Evolutionary conservation across 495 filamentous ascomycete species (phyloP), one percentile per base, ranked within the genome.

Genomic region (Penicillium robsamsonii): DNA sequence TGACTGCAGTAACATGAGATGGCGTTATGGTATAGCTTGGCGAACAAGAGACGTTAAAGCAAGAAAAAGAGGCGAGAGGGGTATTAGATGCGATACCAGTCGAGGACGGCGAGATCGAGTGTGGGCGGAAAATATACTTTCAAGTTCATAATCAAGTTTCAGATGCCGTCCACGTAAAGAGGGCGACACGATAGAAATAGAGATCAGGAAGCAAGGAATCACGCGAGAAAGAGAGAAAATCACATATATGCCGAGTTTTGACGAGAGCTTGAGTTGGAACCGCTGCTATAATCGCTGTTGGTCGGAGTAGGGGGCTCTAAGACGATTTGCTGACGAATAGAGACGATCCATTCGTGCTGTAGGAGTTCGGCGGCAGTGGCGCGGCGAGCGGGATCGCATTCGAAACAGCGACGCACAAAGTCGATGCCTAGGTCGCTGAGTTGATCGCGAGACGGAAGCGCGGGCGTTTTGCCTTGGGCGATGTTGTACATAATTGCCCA

Each of bases 401-500:
- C 84, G 64, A 98, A 98, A 75, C 91, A 97, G 46, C 86, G 84
- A 58, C 82, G 81, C 53, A 98, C 69, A 66, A 97, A 97, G 65
- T 96, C 91, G 49, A 97, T 87, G 5, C 94, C 94, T 55, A 83
- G 59, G 2, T 86, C 82, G 64, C 87, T 91, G 57, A 98, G 81
- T 67, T 97, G 93, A 47, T 97, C 94, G 3, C 78, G 71, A 2
- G 79, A 75, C 13, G 94, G 94, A 30, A 97, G 77, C 58, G 89
- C 85, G 3, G 94, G 94, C 52, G 90, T 86, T 60, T 97, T 96
- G 51, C 94, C 94, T 64, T 96, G 92, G 4, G 94, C 94, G 59
- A 98, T 98, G 72, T 97, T 97, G 83, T 96, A 98, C 94, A 98
- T 98, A 75, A 98, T 97, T 33, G 94, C 94, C 93, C 94, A 98